phyloP scores from a whole-genome alignment of 2,329 filamentous ascomycete species.

The Penicillium sp. region DNA sequence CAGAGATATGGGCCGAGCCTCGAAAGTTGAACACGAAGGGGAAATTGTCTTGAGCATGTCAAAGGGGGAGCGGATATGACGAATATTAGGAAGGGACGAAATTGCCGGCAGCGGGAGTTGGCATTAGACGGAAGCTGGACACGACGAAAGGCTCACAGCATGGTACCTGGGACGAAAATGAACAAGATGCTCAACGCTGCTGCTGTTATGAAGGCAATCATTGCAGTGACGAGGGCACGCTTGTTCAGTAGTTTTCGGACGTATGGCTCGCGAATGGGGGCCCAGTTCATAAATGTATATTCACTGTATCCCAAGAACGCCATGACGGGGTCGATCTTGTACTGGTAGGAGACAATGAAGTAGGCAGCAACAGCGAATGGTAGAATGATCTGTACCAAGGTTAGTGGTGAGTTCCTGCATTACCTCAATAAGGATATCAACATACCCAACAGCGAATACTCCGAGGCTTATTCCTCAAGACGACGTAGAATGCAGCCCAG shows the following conservation, averaged over 20 bases:
- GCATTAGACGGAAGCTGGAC: neutral
- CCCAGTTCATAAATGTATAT: constrained; percentile 93
- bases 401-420: constrained; percentile 21
- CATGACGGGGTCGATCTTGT: constrained; percentile 87
- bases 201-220: constrained; percentile 70
- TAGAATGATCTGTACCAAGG: constrained; percentile 61
- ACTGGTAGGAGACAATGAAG: constrained; percentile 85
- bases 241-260: constrained; percentile 80
- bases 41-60: constrained; percentile 4
- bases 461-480: constrained; percentile 77
- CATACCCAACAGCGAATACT: constrained; percentile 78
- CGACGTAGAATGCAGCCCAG: constrained; percentile 90
- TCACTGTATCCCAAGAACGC: constrained; percentile 88
- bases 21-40: constrained; percentile 12
- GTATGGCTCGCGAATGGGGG: constrained; percentile 82
- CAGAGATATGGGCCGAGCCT: constrained; percentile 17
- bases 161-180: constrained; percentile 83
- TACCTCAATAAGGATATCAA: constrained; percentile 18
- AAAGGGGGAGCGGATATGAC: constrained; percentile 1
- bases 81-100: neutral
- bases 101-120: neutral
- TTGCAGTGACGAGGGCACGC: constrained; percentile 75
- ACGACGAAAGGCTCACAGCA: constrained; percentile 30
- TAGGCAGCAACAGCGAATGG: constrained; percentile 92
- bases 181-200: constrained; percentile 84